Evolutionary conservation across 441 rosid genomes (phyloP), one percentile per base, ranked within the genome.

Genomic region (Brassica balearica): DNA sequence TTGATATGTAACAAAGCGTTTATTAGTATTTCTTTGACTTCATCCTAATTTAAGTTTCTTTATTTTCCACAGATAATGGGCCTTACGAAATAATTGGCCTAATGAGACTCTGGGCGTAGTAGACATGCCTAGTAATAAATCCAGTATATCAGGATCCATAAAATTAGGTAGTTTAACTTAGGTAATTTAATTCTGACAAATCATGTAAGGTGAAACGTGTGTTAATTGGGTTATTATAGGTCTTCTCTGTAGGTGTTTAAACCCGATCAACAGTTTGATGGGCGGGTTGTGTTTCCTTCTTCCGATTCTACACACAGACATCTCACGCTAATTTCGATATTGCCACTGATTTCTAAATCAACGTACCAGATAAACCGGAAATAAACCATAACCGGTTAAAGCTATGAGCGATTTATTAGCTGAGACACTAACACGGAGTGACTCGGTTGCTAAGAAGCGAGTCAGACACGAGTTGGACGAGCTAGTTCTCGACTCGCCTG

Each of bases 401-500:
- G 22, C 27, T 2, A 88, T 88, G 91, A 89, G 79, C 19, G 88
- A 75, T 6, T 68, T 73, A 72, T 56, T 46, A 15, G 43, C 60
- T 46, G 17, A 63, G 71, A 73, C 38, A 9, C 60, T 48, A 55
- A 68, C 74, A 25, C 41, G 74, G 66, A 4, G 22, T 27, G 82
- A 79, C 63, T 69, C 75, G 14, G 55, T 14, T 8, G 43, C 22
- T 62, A 87, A 86, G 78, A 93, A 89, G 73, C 89, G 95, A 75
- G 77, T 25, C 62, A 83, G 94, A 46, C 83, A 69, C 67, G 85
- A 80, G 22, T 77, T 79, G 8, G 82, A 48, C 65, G 91, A 85
- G 62, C 32, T 70, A 25, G 85, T 41, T 14, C 8, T 80, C 1
- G 88, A 82, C 72, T 76, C 80, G 55, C 85, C 87, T 0, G 90